Percentiles rank a stretch among this genome's conserved stretches.
Conservation (phyloP, 768 basidiomycete genomes). For the Suillus brevipes region DNA sequence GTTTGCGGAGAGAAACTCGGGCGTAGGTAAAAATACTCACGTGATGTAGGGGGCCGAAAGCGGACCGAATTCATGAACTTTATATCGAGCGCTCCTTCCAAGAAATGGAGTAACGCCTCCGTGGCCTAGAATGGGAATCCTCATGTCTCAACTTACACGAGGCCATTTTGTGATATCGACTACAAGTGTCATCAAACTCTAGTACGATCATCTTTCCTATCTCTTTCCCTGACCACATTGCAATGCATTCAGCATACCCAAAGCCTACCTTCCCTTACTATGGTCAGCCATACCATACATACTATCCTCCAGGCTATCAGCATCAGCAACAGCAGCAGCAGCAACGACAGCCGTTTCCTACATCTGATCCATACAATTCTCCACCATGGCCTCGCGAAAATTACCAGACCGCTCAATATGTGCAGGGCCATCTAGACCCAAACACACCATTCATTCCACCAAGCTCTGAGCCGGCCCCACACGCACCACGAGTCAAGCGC, state of each 20-base stretch:
- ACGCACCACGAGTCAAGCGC: slow-evolving; percentile 34
- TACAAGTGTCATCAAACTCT: background rate
- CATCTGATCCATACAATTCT: slow-evolving; percentile 33
- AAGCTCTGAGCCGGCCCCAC: slow-evolving; percentile 21
- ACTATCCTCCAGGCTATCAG: slow-evolving; percentile 31
- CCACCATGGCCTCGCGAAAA: slow-evolving; percentile 38
- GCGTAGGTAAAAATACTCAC: slow-evolving; percentile 4
- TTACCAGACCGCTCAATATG: slow-evolving; percentile 29
- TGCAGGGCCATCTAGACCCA: slow-evolving; percentile 23
- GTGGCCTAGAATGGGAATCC: slow-evolving; percentile 37
- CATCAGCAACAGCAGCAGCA: slow-evolving; percentile 22
- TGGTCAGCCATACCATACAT: slow-evolving; percentile 43
- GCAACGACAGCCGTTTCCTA: slow-evolving; percentile 12
- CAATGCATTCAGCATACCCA: slow-evolving; percentile 33
- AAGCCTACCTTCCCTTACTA: slow-evolving; percentile 48
- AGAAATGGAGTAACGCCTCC: slow-evolving; percentile 5
- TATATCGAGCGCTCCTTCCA: background rate
- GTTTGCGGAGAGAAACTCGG: background rate
- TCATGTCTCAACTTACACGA: slow-evolving; percentile 5
- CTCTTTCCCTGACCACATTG: slow-evolving; percentile 1
- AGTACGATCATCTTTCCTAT: slow-evolving; percentile 2
- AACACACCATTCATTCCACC: slow-evolving; percentile 27
- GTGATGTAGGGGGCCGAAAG: slow-evolving; percentile 10
- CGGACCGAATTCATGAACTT: background rate
- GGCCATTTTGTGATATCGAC: slow-evolving; percentile 2